phyloP scores from a whole-genome alignment of 2,329 filamentous ascomycete species.

The Lachnellula willkommii region DNA sequence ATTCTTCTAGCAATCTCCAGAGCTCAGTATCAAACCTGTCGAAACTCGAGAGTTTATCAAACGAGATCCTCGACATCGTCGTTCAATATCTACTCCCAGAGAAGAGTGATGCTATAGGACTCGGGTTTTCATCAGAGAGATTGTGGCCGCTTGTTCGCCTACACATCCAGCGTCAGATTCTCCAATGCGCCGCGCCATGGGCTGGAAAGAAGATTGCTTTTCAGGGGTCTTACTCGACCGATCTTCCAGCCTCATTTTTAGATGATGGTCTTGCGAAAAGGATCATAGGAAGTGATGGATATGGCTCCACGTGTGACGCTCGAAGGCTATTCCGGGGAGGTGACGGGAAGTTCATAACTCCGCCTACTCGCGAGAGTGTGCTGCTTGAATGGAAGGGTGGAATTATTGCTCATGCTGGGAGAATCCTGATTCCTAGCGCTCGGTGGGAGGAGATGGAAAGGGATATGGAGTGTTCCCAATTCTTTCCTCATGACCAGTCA shows the following conservation, averaged over 20 bases:
- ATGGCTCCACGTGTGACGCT: background rate
- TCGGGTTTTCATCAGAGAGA: background rate
- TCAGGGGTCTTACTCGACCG: conserved; percentile 5
- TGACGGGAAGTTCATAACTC: background rate
- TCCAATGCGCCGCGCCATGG: conserved; percentile 3
- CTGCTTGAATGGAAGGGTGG: background rate
- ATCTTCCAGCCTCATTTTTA: background rate
- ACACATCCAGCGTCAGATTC: background rate
- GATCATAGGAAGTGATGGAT: background rate
- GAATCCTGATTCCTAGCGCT: background rate
- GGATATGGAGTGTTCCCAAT: background rate
- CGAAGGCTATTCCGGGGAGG: background rate
- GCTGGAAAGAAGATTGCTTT: conserved; percentile 1
- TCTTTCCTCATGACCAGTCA: background rate
- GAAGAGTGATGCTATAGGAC: background rate
- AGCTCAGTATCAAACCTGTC: background rate
- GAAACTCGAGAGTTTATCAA: conserved; percentile 1
- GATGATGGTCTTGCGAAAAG: background rate
- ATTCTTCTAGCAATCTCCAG: background rate
- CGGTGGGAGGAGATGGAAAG: background rate
- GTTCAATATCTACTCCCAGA: background rate
- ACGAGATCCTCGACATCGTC: conserved; percentile 8
- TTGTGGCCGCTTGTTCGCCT: background rate
- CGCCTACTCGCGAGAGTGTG: background rate
- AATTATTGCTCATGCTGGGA: background rate